phyloP scores from a whole-genome alignment of 148 eudicot species.

The Diospyros lotus region DNA sequence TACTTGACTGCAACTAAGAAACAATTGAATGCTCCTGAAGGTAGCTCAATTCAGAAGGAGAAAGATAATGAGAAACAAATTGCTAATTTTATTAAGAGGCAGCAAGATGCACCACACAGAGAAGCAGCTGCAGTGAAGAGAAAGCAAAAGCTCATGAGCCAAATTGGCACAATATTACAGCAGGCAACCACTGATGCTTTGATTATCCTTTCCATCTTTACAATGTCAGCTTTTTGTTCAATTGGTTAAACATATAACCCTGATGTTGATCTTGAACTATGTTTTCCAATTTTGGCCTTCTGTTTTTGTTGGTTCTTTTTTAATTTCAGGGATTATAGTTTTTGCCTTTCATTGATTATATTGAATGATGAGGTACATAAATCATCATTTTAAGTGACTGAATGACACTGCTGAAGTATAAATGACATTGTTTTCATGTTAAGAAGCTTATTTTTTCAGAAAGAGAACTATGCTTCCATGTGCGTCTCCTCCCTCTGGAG shows the following conservation, averaged over 20 bases:
- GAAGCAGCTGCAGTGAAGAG: constrained; percentile 65
- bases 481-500: not conserved
- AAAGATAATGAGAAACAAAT: constrained; percentile 53
- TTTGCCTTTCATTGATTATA: no score
- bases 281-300: no score
- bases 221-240: not conserved
- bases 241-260: no score
- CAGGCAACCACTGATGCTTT: constrained; percentile 38
- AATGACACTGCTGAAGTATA: no score
- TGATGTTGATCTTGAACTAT: no score
- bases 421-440: no score
- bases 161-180: constrained; percentile 50
- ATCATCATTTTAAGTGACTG: no score
- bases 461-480: not conserved
- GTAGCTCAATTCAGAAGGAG: constrained; percentile 50
- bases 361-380: no score
- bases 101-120: constrained; percentile 43
- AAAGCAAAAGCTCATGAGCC: constrained; percentile 84
- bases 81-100: constrained; percentile 39
- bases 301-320: no score
- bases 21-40: constrained; percentile 43
- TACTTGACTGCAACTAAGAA: constrained; percentile 42
- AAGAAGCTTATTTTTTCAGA: not conserved
- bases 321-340: no score
- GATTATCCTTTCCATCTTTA: not conserved